Evolutionary conservation across 352 stramenopile genomes (phyloP), one percentile per base, ranked within the genome.

Genomic region (Pythium sukuiense): DNA sequence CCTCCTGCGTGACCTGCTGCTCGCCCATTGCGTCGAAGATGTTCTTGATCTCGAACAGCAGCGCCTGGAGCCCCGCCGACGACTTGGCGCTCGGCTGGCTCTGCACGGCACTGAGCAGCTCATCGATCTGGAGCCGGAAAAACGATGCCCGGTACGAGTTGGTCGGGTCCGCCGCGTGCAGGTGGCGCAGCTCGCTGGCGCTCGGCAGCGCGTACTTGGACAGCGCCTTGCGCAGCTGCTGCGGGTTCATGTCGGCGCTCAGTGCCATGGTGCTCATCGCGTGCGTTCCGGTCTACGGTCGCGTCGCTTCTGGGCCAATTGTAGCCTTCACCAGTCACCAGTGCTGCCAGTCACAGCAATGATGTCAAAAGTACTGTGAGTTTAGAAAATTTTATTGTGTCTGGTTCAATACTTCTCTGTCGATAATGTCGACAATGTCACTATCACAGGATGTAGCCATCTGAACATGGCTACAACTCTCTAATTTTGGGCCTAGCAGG

Each of bases 191-290:
- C 70, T 96, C 89, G 46, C 88, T 88, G 55, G 84, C 81, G 61
- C 84, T 97, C 9, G 93, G 93, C 50, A 98, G 80, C 61, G 93
- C 91, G 61, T 96, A 97, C 78, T 93, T 93, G 73, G 82, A 90
- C 37, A 92, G 76, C 69, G 73, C 72, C 74, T 90, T 88, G 62
- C 84, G 86, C 63, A 93, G 70, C 61, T 90, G 73, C 61, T 81
- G 75, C 64, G 69, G 50, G 46, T 83, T 71, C 59, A 77, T 68
- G 32, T 79, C 69, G 52, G 46, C 63, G 24, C 39, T 37, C 37
- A 30, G 26, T 43, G 58, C 57, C 61, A 70, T 74, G 39, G 50
- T n/a, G 43, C 16, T 50, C n/a, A 6, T 50, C 43, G 18, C 32
- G 12, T 61, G 18, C 32, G 12, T 61, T 61, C 20, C 16, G 4